A percentile compares a stretch with the other conserved stretches of the same genome.
phyloP scores from a whole-genome alignment of 2,329 filamentous ascomycete genomes.

The Botrytis byssoidea region DNA sequence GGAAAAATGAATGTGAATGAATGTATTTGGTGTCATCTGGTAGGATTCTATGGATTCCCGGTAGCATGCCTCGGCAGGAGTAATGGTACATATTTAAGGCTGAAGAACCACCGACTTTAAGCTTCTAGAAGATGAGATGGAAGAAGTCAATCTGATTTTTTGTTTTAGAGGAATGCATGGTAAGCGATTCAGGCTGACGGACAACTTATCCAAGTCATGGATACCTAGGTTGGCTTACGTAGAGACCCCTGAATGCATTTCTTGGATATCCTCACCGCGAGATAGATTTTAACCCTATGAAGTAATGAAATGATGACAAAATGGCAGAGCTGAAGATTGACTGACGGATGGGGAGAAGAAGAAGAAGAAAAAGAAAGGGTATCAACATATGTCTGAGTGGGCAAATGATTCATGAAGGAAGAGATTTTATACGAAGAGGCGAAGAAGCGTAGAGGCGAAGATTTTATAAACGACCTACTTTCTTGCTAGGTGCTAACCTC shows the following conservation, averaged over 20 bases:
- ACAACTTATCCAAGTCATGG: background rate
- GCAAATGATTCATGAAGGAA: background rate
- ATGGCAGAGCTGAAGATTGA: background rate
- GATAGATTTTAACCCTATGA: background rate
- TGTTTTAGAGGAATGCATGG: background rate
- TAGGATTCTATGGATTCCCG: background rate
- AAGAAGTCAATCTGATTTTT: constrained; percentile 31
- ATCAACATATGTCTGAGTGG: background rate
- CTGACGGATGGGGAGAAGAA: background rate
- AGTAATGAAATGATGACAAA: background rate
- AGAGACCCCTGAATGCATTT: background rate
- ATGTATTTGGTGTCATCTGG: background rate
- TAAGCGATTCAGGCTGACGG: constrained; percentile 6
- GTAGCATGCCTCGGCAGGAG: constrained; percentile 6
- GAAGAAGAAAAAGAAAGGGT: background rate
- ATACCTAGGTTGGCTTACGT: background rate
- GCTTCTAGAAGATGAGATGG: constrained; percentile 29
- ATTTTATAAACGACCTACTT: background rate
- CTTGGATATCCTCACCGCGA: background rate
- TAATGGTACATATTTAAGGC: constrained; percentile 17
- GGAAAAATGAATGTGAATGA: background rate
- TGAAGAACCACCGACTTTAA: constrained; percentile 20
- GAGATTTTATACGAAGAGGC: background rate
- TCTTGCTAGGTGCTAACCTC: background rate
- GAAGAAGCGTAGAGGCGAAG: background rate